These are phyloP conservation scores for Daedaleopsis nitida DNA, from an alignment of 768 basidiomycete species.

Conservation along the genomic window DNA sequence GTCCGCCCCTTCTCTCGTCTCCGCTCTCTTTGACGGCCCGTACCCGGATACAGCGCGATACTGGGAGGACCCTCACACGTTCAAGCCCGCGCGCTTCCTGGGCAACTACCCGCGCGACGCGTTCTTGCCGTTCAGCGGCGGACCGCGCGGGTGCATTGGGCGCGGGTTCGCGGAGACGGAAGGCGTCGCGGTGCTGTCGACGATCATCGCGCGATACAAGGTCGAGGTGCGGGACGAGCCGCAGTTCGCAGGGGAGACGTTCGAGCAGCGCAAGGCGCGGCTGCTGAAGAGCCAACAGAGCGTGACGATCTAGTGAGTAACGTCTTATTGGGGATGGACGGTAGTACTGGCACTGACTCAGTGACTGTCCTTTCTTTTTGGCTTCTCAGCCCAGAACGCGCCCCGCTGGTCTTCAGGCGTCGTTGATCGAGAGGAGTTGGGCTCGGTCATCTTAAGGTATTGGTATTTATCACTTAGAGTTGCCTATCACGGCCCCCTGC, in stretches of 20 bases:
- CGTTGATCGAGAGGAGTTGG: no score
- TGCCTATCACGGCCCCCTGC: no score
- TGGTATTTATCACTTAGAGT: no score
- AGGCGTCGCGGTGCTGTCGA: slow-evolving; percentile 49
- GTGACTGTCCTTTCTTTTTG: no score
- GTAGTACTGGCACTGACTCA: no score
- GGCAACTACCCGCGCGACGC: slow-evolving; percentile 57
- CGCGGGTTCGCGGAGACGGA: slow-evolving; percentile 55
- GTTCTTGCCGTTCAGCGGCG: slow-evolving; percentile 54
- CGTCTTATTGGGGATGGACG: no score
- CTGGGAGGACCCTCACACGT: slow-evolving; percentile 40
- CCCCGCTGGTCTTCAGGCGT: no score
- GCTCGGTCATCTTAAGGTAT: no score
- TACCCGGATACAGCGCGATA: slow-evolving; percentile 32
- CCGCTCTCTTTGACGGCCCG: no score
- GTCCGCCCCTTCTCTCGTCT: background rate
- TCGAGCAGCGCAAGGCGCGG: slow-evolving; percentile 44
- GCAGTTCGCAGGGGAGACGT: slow-evolving; percentile 45
- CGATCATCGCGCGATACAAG: slow-evolving; percentile 49
- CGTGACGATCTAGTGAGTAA: slow-evolving; percentile 29
- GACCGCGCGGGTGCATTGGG: slow-evolving; percentile 48
- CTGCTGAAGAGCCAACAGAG: slow-evolving; percentile 19
- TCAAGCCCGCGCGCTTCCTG: slow-evolving; percentile 49
- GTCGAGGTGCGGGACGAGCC: slow-evolving; percentile 36
- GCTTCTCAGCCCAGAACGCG: no score